Evolutionary conservation across 495 filamentous ascomycete species (phyloP), one percentile per base, ranked within the genome.

Genomic region (Aspergillus steynii): DNA sequence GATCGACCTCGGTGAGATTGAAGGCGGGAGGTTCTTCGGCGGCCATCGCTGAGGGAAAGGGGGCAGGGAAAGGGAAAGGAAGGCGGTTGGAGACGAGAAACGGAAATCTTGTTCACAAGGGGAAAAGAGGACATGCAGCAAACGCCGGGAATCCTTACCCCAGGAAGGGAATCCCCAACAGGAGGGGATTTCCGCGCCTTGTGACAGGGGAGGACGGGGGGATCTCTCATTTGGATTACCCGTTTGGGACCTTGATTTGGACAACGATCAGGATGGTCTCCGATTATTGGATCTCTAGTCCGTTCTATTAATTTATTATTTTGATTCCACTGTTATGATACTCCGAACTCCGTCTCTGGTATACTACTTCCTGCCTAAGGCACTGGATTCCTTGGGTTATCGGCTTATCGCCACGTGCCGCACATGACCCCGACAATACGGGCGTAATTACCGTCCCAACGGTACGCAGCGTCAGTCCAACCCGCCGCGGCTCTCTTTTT

Each of bases 1-100:
- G 82, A 69, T 92, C 89, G 50, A 83, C 72, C 1, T 88, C 85
- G 0, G 87, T 90, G 58, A 91, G 77, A 54, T 83, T 79, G 66
- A 89, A 90, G 7, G 87, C 83, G 1, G 71, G 62, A 2, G 65
- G 47, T 37, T 74, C 65, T 7, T 67, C 59, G 48, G 59, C 50
- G 15, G 53, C 25, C 50, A 61, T 61, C 50, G 8, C 45, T 31
- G 20, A n/a, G n/a, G 42, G 8, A 42, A 29, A 14, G 15, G n/a
- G n/a, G 15, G 7, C 45, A 29, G 26, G 32, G 14, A 55, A 29
- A 45, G 26, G 12, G 34, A 27, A 26, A 1, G 54, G 27, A n/a
- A 48, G 15, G 4, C 9, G 20, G 52, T 28, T 15, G 28, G 52
- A 42, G 52, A n/a, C 15, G 12, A 15, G 8, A 34, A 56, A n/a